These are phyloP conservation scores for Alternaria metachromatica DNA, from an alignment of 2,329 filamentous ascomycete genomes.

Conservation along the genomic window DNA sequence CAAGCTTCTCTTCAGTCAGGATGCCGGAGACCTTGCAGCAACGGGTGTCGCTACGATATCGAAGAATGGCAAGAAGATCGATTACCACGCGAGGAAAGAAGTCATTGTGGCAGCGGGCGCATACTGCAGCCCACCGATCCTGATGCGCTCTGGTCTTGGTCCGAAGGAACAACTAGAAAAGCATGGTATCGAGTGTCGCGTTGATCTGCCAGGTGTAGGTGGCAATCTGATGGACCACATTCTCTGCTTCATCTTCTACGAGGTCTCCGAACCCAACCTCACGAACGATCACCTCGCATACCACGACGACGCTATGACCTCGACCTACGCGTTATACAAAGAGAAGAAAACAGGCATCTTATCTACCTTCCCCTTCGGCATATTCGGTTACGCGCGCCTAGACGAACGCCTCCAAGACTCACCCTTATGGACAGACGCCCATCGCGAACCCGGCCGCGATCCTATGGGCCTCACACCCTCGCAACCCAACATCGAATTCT, in stretches of 20 bases:
- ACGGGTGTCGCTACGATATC: conserved; percentile 55
- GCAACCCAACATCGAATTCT: conserved; percentile 69
- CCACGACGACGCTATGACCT: conserved; percentile 59
- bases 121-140: conserved; percentile 46
- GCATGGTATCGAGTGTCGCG: conserved; percentile 60
- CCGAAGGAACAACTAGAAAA: conserved; percentile 59
- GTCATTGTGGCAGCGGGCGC: conserved; percentile 44
- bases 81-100: conserved; percentile 45
- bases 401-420: conserved; percentile 65
- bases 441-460: conserved; percentile 57
- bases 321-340: conserved; percentile 63
- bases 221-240: conserved; percentile 69
- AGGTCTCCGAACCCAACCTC: conserved; percentile 61
- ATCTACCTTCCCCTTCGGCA: conserved; percentile 68
- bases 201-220: conserved; percentile 67
- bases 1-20: conserved; percentile 57
- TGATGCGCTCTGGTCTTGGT: conserved; percentile 65
- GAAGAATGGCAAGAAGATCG: conserved; percentile 48
- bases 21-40: conserved; percentile 50
- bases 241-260: conserved; percentile 65
- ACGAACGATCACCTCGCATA: conserved; percentile 65
- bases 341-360: conserved; percentile 65
- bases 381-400: conserved; percentile 67
- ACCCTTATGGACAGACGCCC: conserved; percentile 61
- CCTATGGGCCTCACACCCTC: conserved; percentile 65